Evolutionary conservation across 352 stramenopile species (phyloP).

Genomic region (Phytopythium chamaehyphon): DNA sequence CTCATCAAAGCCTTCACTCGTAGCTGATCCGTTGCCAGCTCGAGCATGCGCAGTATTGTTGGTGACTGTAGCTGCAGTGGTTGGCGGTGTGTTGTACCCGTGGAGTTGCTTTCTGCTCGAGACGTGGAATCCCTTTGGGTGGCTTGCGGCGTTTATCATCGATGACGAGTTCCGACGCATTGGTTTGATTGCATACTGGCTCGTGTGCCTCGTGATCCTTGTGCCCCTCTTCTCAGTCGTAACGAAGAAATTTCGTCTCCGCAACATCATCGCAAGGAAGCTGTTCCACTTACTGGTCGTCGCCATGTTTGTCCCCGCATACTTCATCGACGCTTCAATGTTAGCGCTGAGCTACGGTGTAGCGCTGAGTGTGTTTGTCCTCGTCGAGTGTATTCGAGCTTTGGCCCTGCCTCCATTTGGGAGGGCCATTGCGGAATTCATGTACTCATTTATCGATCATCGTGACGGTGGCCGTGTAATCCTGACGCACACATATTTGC

Average conservation of each 20-base stretch:
- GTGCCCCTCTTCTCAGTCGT: slow-evolving; percentile 52
- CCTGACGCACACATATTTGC: slow-evolving; percentile 74
- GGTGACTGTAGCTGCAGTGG: slow-evolving; percentile 19
- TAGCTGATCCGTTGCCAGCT: slow-evolving; percentile 29
- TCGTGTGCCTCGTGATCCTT: slow-evolving; percentile 39
- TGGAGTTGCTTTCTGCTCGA: slow-evolving; percentile 67
- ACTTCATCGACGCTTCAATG: slow-evolving; percentile 44
- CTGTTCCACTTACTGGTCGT: slow-evolving; percentile 80
- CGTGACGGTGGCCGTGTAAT: slow-evolving; percentile 64
- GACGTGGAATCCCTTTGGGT: slow-evolving; percentile 52
- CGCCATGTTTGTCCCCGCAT: slow-evolving; percentile 73
- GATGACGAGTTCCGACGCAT: slow-evolving; percentile 20
- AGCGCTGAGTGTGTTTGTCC: slow-evolving; percentile 60
- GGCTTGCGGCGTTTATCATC: slow-evolving; percentile 49
- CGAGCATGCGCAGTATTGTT: slow-evolving; percentile 25
- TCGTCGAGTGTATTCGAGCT: slow-evolving; percentile 64
- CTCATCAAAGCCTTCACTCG: slow-evolving; percentile 28
- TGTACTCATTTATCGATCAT: slow-evolving; percentile 72
- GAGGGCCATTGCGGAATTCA: slow-evolving; percentile 43
- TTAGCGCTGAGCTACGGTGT: slow-evolving; percentile 77
- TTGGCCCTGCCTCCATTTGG: slow-evolving; percentile 58
- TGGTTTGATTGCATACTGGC: slow-evolving; percentile 54
- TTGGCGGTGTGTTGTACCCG: slow-evolving; percentile 42
- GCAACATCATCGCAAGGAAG: slow-evolving; percentile 74
- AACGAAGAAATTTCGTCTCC: slow-evolving; percentile 28